A percentile compares a stretch with the other conserved stretches of the same genome.
These are phyloP conservation scores for Physaria fendleri DNA, from an alignment of 345 rosid species.

Conservation along the genomic window DNA sequence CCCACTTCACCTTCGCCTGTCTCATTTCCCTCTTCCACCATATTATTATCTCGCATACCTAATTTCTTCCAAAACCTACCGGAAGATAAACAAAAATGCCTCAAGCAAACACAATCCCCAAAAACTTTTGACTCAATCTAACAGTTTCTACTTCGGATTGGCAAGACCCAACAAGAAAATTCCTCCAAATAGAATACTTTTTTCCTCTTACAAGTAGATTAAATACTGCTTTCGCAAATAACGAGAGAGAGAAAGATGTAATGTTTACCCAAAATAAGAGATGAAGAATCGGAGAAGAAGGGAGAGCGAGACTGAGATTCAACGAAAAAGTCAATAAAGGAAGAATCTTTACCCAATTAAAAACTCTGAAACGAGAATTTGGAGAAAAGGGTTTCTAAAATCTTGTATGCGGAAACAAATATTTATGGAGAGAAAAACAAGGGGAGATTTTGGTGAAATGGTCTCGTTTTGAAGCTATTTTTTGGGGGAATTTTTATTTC, in stretches of 20 bases:
- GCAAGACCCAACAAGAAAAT: not conserved
- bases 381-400: not conserved
- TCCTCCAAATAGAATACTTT: not conserved
- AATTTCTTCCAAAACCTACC: constrained; percentile 1
- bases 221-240: not conserved
- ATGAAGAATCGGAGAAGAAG: not conserved
- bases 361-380: not conserved
- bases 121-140: constrained; percentile 27
- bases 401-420: not conserved
- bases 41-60: constrained; percentile 34
- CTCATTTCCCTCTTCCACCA: constrained; percentile 26
- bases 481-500: not conserved
- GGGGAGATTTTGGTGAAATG: not conserved
- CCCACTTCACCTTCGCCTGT: constrained; percentile 16
- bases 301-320: not conserved
- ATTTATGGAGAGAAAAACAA: not conserved
- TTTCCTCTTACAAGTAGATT: not conserved
- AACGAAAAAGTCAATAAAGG: not conserved
- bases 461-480: not conserved
- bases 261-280: not conserved
- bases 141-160: constrained; percentile 5
- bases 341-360: not conserved
- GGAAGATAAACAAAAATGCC: not conserved
- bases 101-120: constrained; percentile 7
- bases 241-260: not conserved